These are phyloP conservation scores for Venturia nashicola DNA, from an alignment of 2,329 filamentous ascomycete genomes.

Conservation along the genomic window DNA sequence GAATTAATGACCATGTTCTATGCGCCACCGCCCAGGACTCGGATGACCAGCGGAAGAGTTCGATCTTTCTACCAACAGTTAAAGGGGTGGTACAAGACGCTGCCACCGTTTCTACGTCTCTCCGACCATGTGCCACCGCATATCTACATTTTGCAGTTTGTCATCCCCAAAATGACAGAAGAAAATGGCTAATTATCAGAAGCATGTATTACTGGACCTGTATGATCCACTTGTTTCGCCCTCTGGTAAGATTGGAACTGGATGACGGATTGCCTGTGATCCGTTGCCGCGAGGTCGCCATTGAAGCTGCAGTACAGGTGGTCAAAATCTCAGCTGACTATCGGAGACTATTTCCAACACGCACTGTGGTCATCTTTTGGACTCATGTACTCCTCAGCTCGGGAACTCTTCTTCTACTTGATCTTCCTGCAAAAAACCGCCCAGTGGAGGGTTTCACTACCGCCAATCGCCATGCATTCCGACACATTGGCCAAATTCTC, in stretches of 20 bases:
- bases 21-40: conserved; percentile 44
- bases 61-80: conserved; percentile 56
- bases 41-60: conserved; percentile 51
- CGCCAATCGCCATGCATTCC: neutral
- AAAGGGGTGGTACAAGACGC: conserved; percentile 56
- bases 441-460: neutral
- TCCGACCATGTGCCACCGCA: conserved; percentile 61
- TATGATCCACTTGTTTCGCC: conserved; percentile 59
- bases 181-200: neutral
- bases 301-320: conserved; percentile 32
- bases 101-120: conserved; percentile 52
- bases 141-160: conserved; percentile 52
- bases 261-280: conserved; percentile 39
- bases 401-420: neutral
- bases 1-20: conserved; percentile 61
- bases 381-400: conserved; percentile 2
- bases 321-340: conserved; percentile 29
- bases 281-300: conserved; percentile 46
- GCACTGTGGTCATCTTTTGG: neutral
- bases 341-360: conserved; percentile 25
- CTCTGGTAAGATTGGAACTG: conserved; percentile 52
- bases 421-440: neutral
- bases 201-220: conserved; percentile 57
- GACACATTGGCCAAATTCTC: neutral
- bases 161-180: neutral